Percentiles rank a stretch among this genome's conserved stretches.
Evolutionary conservation across 805 yeast species (phyloP).

Genomic region (Metschnikowia sp.): DNA sequence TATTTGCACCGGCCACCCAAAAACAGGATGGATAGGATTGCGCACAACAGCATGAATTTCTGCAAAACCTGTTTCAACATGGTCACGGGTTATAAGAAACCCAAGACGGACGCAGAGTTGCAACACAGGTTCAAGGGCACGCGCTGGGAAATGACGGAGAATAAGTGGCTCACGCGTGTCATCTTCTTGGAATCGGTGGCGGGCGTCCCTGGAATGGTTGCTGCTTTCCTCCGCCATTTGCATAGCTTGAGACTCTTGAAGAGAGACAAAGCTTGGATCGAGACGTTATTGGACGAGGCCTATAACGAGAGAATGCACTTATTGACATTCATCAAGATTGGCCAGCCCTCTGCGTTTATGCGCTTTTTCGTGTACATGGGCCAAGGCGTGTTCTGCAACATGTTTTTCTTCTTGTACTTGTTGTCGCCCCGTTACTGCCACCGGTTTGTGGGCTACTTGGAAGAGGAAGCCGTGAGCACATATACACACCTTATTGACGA

Average conservation of each 20-base stretch:
- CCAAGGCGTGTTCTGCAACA: slow-evolving; percentile 68
- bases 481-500: slow-evolving; percentile 56
- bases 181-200: slow-evolving; percentile 70
- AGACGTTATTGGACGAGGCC: slow-evolving; percentile 70
- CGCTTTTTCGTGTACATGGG: slow-evolving; percentile 53
- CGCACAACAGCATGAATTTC: slow-evolving; percentile 43
- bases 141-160: slow-evolving; percentile 53
- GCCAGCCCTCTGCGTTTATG: slow-evolving; percentile 59
- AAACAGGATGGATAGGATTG: slow-evolving; percentile 49
- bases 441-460: slow-evolving; percentile 73
- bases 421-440: slow-evolving; percentile 63
- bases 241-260: slow-evolving; percentile 58
- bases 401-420: slow-evolving; percentile 59
- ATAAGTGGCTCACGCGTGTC: slow-evolving; percentile 60
- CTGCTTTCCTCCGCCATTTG: slow-evolving; percentile 67
- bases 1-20: slow-evolving; percentile 52
- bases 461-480: slow-evolving; percentile 73
- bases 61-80: slow-evolving; percentile 55
- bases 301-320: slow-evolving; percentile 78
- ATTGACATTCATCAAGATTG: slow-evolving; percentile 62
- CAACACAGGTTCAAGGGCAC: slow-evolving; percentile 33
- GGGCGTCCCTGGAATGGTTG: slow-evolving; percentile 80
- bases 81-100: slow-evolving; percentile 63
- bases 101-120: slow-evolving; percentile 32
- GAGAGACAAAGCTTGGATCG: slow-evolving; percentile 73